These are phyloP conservation scores for Begonia loranthoides DNA, from an alignment of 306 rosid species.

Conservation along the genomic window DNA sequence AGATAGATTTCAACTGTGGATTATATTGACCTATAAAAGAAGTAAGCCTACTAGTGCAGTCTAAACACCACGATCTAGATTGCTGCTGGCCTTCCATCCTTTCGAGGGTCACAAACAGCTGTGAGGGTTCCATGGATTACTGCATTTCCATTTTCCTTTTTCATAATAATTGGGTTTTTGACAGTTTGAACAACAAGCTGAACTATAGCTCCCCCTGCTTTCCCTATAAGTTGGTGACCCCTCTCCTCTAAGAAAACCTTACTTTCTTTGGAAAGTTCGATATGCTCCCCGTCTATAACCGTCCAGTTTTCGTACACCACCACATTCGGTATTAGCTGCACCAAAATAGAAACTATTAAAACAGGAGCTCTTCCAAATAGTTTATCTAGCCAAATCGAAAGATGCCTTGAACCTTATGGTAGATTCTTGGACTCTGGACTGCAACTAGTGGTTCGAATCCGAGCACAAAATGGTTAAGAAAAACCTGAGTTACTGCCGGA, in stretches of 20 bases:
- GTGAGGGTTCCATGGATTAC: constrained; percentile 39
- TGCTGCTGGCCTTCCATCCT: constrained; percentile 74
- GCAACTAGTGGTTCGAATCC: constrained; percentile 70
- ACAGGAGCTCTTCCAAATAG: not conserved
- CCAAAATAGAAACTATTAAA: constrained; percentile 1
- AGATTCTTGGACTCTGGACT: constrained; percentile 62
- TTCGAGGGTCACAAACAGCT: constrained; percentile 83
- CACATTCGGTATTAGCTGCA: constrained; percentile 71
- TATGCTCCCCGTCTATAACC: constrained; percentile 42
- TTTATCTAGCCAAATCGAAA: not conserved
- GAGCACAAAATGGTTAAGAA: constrained; percentile 46
- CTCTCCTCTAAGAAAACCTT: constrained; percentile 40
- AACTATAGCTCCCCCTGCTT: constrained; percentile 36
- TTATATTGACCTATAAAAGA: too few species aligned
- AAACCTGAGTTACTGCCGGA: constrained; percentile 62
- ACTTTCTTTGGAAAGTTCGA: constrained; percentile 39
- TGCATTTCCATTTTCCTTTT: constrained; percentile 21
- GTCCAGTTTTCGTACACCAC: constrained; percentile 58
- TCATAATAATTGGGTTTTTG: constrained; percentile 14
- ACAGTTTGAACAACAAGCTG: constrained; percentile 60
- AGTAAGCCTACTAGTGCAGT: too few species aligned
- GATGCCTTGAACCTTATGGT: constrained; percentile 36
- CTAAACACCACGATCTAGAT: constrained; percentile 8
- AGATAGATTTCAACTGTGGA: too few species aligned
- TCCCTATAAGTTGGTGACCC: constrained; percentile 41